phyloP scores from a whole-genome alignment of 805 yeast genomes.

The Naumovozyma castellii region DNA sequence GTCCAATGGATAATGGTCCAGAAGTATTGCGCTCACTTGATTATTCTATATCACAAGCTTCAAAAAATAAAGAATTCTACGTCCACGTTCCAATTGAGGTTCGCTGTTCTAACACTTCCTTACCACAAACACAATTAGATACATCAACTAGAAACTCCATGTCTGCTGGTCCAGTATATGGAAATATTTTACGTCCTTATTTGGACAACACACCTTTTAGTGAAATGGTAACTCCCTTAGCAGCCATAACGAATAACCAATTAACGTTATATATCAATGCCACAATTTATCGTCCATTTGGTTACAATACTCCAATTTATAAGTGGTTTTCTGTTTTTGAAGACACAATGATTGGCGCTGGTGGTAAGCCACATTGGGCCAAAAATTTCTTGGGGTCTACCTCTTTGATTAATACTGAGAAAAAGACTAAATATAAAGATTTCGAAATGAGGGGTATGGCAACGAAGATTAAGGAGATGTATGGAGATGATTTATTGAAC shows the following conservation, averaged over 20 bases:
- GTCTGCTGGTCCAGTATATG: constrained; percentile 72
- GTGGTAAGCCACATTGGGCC: constrained; percentile 98
- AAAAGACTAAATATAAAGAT: constrained; percentile 35
- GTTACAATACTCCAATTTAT: constrained; percentile 57
- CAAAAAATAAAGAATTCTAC: constrained; percentile 50
- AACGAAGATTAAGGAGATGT: constrained; percentile 63
- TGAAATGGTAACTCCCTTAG: constrained; percentile 43
- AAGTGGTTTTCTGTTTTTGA: constrained; percentile 84
- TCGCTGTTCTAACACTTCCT: constrained; percentile 80
- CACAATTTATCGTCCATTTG: constrained; percentile 93
- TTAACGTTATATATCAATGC: constrained; percentile 84
- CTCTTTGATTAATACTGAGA: constrained; percentile 27
- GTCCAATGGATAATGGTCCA: constrained; percentile 73
- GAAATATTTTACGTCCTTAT: constrained; percentile 73
- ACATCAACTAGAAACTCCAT: constrained; percentile 40
- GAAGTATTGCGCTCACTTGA: constrained; percentile 58
- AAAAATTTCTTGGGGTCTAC: constrained; percentile 73
- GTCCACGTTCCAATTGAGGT: constrained; percentile 96
- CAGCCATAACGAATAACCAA: constrained; percentile 52
- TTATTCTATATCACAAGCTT: constrained; percentile 52
- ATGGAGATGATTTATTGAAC: constrained; percentile 54
- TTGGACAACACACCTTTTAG: constrained; percentile 67
- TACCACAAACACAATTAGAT: constrained; percentile 36
- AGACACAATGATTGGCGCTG: constrained; percentile 60
- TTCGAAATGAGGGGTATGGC: constrained; percentile 78